These are phyloP conservation scores for Aspergillus ochraceus DNA, from an alignment of 2,329 filamentous ascomycete genomes.

Conservation along the genomic window DNA sequence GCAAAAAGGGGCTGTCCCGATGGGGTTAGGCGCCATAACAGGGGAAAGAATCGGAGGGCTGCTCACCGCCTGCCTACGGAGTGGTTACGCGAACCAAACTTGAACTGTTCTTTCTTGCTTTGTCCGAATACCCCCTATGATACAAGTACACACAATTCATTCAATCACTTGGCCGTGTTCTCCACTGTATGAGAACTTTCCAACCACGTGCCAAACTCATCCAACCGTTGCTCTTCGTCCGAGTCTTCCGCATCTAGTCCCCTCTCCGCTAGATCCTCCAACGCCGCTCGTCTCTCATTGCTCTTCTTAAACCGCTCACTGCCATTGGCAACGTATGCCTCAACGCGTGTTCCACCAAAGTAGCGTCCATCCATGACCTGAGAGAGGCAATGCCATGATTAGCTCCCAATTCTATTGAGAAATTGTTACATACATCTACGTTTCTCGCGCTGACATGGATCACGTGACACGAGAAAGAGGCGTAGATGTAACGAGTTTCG, in stretches of 20 bases:
- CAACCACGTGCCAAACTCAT: conserved; percentile 52
- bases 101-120: background rate
- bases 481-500: no score
- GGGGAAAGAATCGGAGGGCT: conserved; percentile 16
- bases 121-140: background rate
- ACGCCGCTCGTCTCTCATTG: conserved; percentile 45
- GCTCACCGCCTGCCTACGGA: background rate
- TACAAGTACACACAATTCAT: conserved; percentile 1
- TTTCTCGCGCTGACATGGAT: no score
- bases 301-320: conserved; percentile 72
- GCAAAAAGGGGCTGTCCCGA: conserved; percentile 23
- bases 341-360: conserved; percentile 71
- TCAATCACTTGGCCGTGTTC: conserved; percentile 25
- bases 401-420: background rate
- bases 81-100: background rate
- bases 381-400: background rate
- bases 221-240: conserved; percentile 48
- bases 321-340: conserved; percentile 70
- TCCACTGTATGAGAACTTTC: conserved; percentile 32
- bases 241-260: conserved; percentile 41
- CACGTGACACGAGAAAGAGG: no score
- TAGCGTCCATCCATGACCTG: conserved; percentile 74
- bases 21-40: conserved; percentile 30
- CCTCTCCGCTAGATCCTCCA: conserved; percentile 50
- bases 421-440: no score